Base-by-base conservation (phyloP, 2,329 filamentous ascomycete genomes). In the Xylogone sp. region DNA sequence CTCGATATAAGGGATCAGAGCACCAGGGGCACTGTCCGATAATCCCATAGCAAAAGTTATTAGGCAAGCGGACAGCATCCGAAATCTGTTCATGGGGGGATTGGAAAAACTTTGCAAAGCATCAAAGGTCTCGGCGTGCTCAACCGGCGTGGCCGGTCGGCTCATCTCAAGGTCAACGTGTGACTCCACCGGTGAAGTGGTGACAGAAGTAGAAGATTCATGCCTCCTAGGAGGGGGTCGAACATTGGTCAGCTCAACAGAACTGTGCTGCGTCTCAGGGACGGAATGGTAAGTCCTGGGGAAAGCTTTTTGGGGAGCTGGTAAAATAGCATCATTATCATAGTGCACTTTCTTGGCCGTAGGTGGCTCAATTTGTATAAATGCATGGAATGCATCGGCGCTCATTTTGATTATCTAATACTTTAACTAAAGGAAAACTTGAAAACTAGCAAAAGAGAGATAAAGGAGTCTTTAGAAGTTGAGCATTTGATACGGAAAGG, bases 1-100 rank as follows among this genome's bases (percentile, higher is more conserved):
- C 65, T 93, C 87, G 68, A 95, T 87, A 63, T 90, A 90, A 0
- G 90, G 89, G 59, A 95, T 88, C 52, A 94, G 64, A 10, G 89
- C 88, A 63, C 90, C 90, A 1, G 88, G 82, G 0, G 87, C 84
- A 42, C 83, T 81, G 67, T 95, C 90, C 59, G 82, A 88, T 53
- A 94, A 70, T 0, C 88, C 90, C 60, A 86, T 84, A 2, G 78
- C 76, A 54, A 94, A 77, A 53, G 81, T 86, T 54, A 85, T 78
- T 43, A 87, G 62, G 57, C 86, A 90, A 13, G 79, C 76, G 10
- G 81, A 77, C 9, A 84, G 64, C 21, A 92, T 73, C 29, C 88
- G 75, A 70, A 79, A 92, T 54, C 81, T 83, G 66, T 90, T 92
- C 78, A 83, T 88, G 10, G 76, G 74, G 10, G 81, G 79, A 18